Evolutionary conservation across 768 basidiomycete species (phyloP).

Genomic region (Tubosaeta sp.): DNA sequence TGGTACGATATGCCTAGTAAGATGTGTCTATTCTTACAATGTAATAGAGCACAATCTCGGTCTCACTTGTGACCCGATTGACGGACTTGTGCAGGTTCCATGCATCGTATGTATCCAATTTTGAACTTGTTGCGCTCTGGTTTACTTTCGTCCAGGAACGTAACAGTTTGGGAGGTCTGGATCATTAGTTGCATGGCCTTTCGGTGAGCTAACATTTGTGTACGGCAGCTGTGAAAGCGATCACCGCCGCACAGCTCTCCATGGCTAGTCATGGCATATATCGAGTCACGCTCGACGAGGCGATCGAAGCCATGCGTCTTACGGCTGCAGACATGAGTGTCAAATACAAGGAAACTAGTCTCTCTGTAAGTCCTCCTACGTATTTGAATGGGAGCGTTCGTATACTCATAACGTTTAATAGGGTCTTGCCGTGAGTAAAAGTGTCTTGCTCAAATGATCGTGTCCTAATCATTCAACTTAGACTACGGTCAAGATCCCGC

Average conservation of each 20-base stretch:
- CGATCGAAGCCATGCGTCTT: conserved; percentile 91
- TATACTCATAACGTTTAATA: conserved; percentile 19
- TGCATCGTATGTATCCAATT: conserved; percentile 63
- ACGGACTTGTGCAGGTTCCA: conserved; percentile 90
- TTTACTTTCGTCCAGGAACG: conserved; percentile 50
- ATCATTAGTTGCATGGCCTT: neutral
- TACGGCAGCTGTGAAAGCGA: conserved; percentile 76
- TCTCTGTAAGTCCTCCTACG: conserved; percentile 56
- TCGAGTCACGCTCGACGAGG: conserved; percentile 86
- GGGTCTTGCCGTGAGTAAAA: conserved; percentile 54
- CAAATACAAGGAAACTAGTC: conserved; percentile 93
- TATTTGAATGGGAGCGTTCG: neutral
- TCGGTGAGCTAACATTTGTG: conserved; percentile 5
- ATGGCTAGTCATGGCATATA: conserved; percentile 89
- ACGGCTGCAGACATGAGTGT: conserved; percentile 94
- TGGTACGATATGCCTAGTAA: conserved; percentile 40
- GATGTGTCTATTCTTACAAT: conserved; percentile 2
- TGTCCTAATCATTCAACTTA: conserved; percentile 23
- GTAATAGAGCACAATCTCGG: conserved; percentile 75
- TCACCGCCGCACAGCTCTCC: conserved; percentile 91
- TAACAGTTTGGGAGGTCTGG: conserved; percentile 77
- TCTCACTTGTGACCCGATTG: conserved; percentile 92
- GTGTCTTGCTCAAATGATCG: neutral
- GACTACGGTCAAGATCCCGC: conserved; percentile 78
- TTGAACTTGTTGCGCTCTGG: conserved; percentile 2